Evolutionary conservation across 768 basidiomycete genomes (phyloP).

Genomic region (Leucosporidium yakuticum): DNA sequence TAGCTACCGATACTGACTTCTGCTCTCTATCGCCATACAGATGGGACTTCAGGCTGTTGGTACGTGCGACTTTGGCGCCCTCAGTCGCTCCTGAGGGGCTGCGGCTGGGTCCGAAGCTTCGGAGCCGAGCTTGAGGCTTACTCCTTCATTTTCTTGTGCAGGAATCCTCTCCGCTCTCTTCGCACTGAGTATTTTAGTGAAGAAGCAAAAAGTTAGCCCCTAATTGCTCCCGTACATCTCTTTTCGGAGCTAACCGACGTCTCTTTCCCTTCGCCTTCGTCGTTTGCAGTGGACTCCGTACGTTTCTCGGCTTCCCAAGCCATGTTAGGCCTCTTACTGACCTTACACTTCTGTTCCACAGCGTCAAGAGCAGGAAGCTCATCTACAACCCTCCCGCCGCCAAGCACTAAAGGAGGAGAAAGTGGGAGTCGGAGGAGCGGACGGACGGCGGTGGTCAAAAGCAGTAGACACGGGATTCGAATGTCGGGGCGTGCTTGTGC

Average conservation of each 20-base stretch:
- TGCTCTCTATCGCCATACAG: background rate
- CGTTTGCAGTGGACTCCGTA: slow-evolving; percentile 17
- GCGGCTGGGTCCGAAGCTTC: slow-evolving; percentile 50
- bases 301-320: no score
- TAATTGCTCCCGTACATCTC: background rate
- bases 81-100: slow-evolving; percentile 75
- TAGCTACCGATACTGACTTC: background rate
- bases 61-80: background rate
- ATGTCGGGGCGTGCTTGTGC: no score
- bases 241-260: background rate
- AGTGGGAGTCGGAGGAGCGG: no score
- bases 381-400: slow-evolving; percentile 33
- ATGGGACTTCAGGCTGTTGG: slow-evolving; percentile 31
- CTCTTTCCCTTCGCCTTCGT: background rate
- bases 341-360: no score
- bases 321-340: no score
- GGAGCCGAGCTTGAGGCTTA: background rate
- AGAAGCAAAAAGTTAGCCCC: slow-evolving; percentile 29
- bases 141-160: background rate
- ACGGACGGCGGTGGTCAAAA: no score
- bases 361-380: slow-evolving; percentile 32
- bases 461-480: no score
- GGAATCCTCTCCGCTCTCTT: background rate
- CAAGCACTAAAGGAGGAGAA: no score
- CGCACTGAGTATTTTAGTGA: slow-evolving; percentile 29